These are phyloP conservation scores for Trametes meyenii DNA, from an alignment of 768 basidiomycete species.

Conservation along the genomic window DNA sequence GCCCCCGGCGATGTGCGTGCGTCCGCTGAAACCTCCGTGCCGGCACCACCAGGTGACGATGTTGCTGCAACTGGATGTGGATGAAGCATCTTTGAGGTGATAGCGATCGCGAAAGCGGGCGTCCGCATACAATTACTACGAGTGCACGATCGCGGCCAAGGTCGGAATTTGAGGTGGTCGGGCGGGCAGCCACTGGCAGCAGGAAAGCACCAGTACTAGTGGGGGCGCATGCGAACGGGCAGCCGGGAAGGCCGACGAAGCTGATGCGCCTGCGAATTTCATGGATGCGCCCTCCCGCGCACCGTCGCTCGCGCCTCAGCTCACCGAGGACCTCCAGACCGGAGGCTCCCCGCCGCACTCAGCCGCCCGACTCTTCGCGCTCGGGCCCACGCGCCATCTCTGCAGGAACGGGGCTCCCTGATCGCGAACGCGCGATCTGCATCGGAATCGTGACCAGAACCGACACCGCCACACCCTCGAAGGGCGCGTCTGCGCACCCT, in stretches of 20 bases:
- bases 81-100: neutral
- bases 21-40: neutral
- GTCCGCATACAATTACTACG: neutral
- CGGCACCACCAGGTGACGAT: neutral
- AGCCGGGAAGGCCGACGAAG: conserved; percentile 18
- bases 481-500: neutral
- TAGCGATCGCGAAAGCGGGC: conserved; percentile 1
- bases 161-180: neutral
- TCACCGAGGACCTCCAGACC: neutral
- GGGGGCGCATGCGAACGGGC: neutral
- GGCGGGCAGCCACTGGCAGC: neutral
- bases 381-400: no score
- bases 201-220: neutral
- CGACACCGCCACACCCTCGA: neutral
- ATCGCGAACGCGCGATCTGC: neutral
- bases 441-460: neutral
- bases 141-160: neutral
- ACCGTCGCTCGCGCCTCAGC: neutral
- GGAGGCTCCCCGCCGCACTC: no score
- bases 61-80: neutral
- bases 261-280: conserved; percentile 10
- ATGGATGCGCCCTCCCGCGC: neutral
- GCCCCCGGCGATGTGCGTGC: neutral
- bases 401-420: neutral
- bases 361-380: no score